Evolutionary conservation across 1,284 basidiomycete species (phyloP), one percentile per base, ranked within the genome.

Genomic region (Puccinia polysora): DNA sequence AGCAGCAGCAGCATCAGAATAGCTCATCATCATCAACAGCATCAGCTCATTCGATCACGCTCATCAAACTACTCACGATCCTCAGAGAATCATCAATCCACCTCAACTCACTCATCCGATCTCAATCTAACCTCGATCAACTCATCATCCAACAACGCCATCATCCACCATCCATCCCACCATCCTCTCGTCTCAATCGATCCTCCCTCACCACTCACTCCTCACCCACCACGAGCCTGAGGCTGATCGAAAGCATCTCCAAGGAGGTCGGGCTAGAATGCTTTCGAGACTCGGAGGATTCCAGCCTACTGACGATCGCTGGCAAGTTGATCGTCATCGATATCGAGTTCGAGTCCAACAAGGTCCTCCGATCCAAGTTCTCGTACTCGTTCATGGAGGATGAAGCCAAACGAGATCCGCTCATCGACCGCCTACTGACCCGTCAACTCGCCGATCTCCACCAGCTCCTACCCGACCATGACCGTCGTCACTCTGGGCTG

Each of bases 261-360:
- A 43, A 30, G 14, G 32, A 60, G 15, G 38, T 60, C 32, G 34
- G 34, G 5, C 36, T 70, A 28, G 67, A 70, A 53, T 59, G 5
- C 15, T 62, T 70, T 32, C 43, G 47, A 18, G 67, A 70, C 20
- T 60, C 67, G 18, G 47, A 64, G 10, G 58, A 70, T 50, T 70
- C 67, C n/a, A 68, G 47, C 36, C 38, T 70, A 20, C 50, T 70
- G 12, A 70, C 50, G 15, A 59, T 70, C 25, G 67, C 67, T 18
- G 67, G 67, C 14, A 70, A 70, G 62, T 20, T 70, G 5, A 60
- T 70, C n/a, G 67, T 70, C 23, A 70, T 70, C 43, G 67, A 70
- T n/a, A 59, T 70, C 6, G 67, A 70, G 34, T 18, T 62, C 47
- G 50, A 56, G 30, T 28, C 40, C 34, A 25, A 59, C 50, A 20